These are phyloP conservation scores for Dioszegia hungarica DNA, from an alignment of 768 basidiomycete genomes.

Conservation along the genomic window DNA sequence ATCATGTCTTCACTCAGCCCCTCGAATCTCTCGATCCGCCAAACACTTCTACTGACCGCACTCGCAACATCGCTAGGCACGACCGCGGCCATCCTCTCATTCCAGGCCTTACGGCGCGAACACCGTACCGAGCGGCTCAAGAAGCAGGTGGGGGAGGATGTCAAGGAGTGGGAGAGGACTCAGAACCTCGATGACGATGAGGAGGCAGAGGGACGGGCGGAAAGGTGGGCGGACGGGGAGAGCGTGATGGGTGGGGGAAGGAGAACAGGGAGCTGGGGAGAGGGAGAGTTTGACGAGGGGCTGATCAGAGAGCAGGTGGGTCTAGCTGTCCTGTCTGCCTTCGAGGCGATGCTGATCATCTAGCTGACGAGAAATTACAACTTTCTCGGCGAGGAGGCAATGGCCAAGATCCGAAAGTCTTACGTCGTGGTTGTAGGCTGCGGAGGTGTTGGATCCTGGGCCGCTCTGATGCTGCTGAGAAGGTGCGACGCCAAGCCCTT, in stretches of 20 bases:
- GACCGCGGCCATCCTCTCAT: constrained; percentile 43
- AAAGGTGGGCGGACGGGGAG: constrained; percentile 20
- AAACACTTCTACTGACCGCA: constrained; percentile 42
- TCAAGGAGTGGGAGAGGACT: constrained; percentile 40
- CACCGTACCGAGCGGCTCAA: constrained; percentile 44
- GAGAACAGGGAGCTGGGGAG: constrained; percentile 27
- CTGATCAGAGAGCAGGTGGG: constrained; percentile 66
- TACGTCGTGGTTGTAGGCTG: constrained; percentile 87
- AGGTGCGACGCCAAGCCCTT: constrained; percentile 59
- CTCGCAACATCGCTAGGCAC: constrained; percentile 37
- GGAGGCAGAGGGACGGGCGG: constrained; percentile 34
- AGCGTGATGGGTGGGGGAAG: constrained; percentile 9
- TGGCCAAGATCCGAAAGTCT: constrained; percentile 68
- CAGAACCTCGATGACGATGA: constrained; percentile 37
- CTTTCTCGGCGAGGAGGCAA: constrained; percentile 86
- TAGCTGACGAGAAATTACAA: constrained; percentile 90
- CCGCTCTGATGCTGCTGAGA: constrained; percentile 83
- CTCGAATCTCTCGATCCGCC: constrained; percentile 19
- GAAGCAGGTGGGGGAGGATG: constrained; percentile 42
- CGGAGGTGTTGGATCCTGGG: constrained; percentile 96
- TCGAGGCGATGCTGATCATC: not conserved
- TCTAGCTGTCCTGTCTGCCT: not conserved
- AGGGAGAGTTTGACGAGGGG: constrained; percentile 58
- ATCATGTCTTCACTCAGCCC: not conserved
- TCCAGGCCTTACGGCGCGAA: constrained; percentile 45